Evolutionary conservation across 2,329 filamentous ascomycete genomes (phyloP).

Genomic region (Teratosphaeriaceae sp.): DNA sequence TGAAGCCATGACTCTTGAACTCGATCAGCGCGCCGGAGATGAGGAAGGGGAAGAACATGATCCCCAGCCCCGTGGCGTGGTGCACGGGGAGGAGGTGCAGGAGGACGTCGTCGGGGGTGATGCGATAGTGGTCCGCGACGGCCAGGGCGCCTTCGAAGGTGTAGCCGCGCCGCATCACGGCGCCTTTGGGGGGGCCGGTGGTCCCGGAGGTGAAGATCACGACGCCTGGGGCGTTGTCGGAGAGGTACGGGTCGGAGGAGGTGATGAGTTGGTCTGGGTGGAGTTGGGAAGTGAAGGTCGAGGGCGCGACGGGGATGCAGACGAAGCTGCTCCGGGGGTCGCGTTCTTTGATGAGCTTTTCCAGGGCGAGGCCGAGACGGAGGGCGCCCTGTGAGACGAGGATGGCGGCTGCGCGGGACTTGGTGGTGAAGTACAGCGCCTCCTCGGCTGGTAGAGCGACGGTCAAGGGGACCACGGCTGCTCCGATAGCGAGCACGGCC

Average conservation of each 20-base stretch:
- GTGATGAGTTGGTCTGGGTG: constrained; percentile 30
- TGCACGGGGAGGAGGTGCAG: constrained; percentile 46
- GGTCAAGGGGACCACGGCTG: constrained; percentile 40
- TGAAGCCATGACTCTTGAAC: constrained; percentile 41
- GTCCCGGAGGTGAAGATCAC: constrained; percentile 42
- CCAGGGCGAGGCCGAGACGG: constrained; percentile 20
- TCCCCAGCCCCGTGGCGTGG: constrained; percentile 45
- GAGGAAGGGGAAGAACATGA: constrained; percentile 41
- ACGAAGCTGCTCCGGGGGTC: constrained; percentile 22
- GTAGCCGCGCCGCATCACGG: constrained; percentile 37
- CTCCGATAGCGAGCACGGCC: constrained; percentile 40
- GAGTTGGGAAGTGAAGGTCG: constrained; percentile 24
- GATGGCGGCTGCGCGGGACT: constrained; percentile 33
- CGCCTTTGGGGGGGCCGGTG: constrained; percentile 40
- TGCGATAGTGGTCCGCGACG: constrained; percentile 34
- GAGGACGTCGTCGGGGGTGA: constrained; percentile 34
- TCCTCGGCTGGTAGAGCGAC: constrained; percentile 37
- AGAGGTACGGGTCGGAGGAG: constrained; percentile 34
- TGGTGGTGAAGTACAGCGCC: constrained; percentile 37
- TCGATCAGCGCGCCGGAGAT: constrained; percentile 41
- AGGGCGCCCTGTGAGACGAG: constrained; percentile 32
- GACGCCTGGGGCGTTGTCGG: constrained; percentile 35
- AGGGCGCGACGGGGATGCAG: constrained; percentile 31
- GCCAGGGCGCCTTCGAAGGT: constrained; percentile 31
- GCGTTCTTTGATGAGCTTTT: constrained; percentile 21